These are phyloP conservation scores for Geotrichum histeridarum DNA, from an alignment of 1,139 yeast species.

Conservation along the genomic window DNA sequence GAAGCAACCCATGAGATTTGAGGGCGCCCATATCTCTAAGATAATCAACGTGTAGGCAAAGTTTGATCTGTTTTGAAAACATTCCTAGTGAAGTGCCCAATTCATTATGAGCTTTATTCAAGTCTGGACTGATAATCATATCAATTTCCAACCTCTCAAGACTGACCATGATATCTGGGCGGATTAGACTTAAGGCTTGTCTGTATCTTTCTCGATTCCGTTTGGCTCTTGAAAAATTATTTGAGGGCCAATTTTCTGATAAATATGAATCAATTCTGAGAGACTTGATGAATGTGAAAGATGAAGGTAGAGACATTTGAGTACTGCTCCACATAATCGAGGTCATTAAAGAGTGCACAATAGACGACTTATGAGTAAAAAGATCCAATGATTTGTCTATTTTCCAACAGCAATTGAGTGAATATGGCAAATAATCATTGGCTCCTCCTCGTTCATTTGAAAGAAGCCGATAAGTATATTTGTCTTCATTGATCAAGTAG, in stretches of 20 bases:
- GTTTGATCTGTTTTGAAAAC: not conserved
- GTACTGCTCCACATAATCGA: not conserved
- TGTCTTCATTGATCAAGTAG: not conserved
- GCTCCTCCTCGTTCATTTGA: not conserved
- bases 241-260: not conserved
- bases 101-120: not conserved
- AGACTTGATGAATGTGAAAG: not conserved
- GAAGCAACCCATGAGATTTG: not conserved
- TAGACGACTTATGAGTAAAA: not conserved
- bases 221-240: not conserved
- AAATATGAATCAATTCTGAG: not conserved
- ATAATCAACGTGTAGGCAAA: not conserved
- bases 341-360: not conserved
- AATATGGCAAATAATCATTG: not conserved
- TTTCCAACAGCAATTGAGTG: not conserved
- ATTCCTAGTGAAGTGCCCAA: not conserved
- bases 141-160: not conserved
- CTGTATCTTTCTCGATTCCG: not conserved
- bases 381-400: not conserved
- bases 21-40: not conserved
- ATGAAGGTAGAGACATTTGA: not conserved
- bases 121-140: not conserved
- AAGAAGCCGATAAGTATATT: not conserved
- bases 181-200: not conserved
- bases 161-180: not conserved